phyloP scores from a whole-genome alignment of 2,329 filamentous ascomycete genomes.

The Ophioceras dolichostomum region DNA sequence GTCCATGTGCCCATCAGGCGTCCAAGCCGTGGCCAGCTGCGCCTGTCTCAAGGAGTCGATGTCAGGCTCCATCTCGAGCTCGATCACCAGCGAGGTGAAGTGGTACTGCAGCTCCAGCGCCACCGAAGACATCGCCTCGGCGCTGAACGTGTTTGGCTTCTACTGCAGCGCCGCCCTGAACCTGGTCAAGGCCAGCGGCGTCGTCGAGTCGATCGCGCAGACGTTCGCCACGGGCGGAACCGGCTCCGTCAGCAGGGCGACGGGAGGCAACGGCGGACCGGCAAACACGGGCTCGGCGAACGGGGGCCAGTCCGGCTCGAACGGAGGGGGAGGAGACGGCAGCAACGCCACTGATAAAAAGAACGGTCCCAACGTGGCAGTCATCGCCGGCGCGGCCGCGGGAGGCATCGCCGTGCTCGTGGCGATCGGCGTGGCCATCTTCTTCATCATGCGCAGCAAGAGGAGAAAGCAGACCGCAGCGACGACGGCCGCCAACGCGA shows the following conservation, averaged over 20 bases:
- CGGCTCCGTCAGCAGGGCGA: no score
- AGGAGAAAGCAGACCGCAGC: slow-evolving; percentile 14
- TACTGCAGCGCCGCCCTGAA: slow-evolving; percentile 38
- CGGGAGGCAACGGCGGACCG: neutral
- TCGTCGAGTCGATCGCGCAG: slow-evolving; percentile 29
- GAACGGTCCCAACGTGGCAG: slow-evolving; percentile 13
- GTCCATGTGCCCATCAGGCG: slow-evolving; percentile 33
- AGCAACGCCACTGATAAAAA: neutral
- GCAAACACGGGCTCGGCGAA: no score
- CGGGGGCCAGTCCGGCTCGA: slow-evolving; percentile 1
- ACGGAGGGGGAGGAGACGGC: neutral
- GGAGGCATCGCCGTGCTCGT: slow-evolving; percentile 19
- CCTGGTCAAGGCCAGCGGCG: slow-evolving; percentile 23
- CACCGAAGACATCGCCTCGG: slow-evolving; percentile 31
- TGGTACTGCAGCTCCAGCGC: slow-evolving; percentile 29
- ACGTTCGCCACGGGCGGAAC: no score
- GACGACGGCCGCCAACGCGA: slow-evolving; percentile 1
- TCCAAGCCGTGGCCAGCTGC: slow-evolving; percentile 38
- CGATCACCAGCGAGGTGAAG: slow-evolving; percentile 30
- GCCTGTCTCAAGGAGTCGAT: slow-evolving; percentile 37
- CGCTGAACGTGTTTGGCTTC: slow-evolving; percentile 27
- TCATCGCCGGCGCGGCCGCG: slow-evolving; percentile 22
- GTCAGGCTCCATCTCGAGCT: slow-evolving; percentile 25
- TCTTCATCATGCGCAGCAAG: slow-evolving; percentile 18
- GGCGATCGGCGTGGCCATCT: slow-evolving; percentile 19